A percentile compares a stretch with the other conserved stretches of the same genome.
phyloP scores from a whole-genome alignment of 768 basidiomycete genomes.

The Dictyophora rubrovolvata region DNA sequence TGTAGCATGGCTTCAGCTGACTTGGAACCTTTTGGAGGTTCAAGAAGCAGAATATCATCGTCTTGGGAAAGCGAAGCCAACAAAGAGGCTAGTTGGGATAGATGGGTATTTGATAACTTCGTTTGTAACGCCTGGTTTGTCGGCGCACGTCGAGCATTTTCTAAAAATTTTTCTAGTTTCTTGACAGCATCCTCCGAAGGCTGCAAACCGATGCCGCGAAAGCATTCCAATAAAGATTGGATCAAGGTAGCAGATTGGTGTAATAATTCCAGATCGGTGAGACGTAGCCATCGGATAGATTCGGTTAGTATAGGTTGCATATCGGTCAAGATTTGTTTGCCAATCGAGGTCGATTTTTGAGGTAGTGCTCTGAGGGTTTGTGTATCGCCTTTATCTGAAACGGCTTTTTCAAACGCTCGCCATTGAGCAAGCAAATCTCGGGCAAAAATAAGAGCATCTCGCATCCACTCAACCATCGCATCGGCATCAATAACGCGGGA shows the following conservation, averaged over 20 bases:
- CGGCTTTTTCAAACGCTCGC: conserved; percentile 65
- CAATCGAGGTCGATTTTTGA: conserved; percentile 45
- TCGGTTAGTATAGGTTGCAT: conserved; percentile 74
- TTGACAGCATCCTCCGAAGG: conserved; percentile 48
- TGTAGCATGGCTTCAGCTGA: conserved; percentile 12
- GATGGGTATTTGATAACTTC: conserved; percentile 44
- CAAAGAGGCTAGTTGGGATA: conserved; percentile 56
- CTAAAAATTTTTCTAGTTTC: conserved; percentile 58
- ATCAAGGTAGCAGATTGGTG: conserved; percentile 83
- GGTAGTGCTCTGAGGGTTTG: conserved; percentile 15
- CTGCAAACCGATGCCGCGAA: conserved; percentile 48
- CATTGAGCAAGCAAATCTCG: conserved; percentile 77
- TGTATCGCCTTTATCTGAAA: conserved; percentile 26
- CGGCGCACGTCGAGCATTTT: conserved; percentile 37
- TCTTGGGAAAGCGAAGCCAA: conserved; percentile 54
- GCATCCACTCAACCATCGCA: conserved; percentile 95
- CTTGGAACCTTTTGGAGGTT: conserved; percentile 25
- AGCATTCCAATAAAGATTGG: conserved; percentile 66
- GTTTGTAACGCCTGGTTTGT: conserved; percentile 37
- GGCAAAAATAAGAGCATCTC: conserved; percentile 91
- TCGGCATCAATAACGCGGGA: conserved; percentile 66
- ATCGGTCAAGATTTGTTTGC: conserved; percentile 65
- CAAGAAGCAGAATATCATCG: conserved; percentile 45
- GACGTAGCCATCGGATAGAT: conserved; percentile 76
- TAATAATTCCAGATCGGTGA: conserved; percentile 86